A percentile compares a stretch with the other conserved stretches of the same genome.
These are phyloP conservation scores for Purpureocillium takamizusanense DNA, from an alignment of 2,329 filamentous ascomycete species.

Conservation along the genomic window DNA sequence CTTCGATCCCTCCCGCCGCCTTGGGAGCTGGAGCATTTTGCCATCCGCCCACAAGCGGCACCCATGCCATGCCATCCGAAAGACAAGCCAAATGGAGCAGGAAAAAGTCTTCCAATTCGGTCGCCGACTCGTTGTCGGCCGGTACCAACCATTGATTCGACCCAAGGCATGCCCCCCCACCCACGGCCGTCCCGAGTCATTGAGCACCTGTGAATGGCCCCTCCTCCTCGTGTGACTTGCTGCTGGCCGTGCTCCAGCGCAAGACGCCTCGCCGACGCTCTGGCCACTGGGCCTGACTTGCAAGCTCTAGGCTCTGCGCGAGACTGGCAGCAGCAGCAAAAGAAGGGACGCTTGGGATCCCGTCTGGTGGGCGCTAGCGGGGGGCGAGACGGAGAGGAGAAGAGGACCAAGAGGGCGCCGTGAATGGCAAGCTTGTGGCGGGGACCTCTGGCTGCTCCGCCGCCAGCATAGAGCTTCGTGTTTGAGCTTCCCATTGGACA, in stretches of 20 bases:
- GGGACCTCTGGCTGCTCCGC: background rate
- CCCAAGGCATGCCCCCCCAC: background rate
- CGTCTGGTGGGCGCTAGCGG: no score
- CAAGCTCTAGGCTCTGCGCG: background rate
- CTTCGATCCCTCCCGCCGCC: no score
- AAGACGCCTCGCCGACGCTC: constrained; percentile 1
- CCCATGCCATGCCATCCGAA: background rate
- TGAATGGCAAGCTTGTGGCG: background rate
- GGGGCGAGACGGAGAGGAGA: no score
- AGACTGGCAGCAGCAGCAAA: no score
- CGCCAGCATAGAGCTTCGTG: background rate
- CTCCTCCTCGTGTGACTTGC: constrained; percentile 5
- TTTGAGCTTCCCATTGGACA: constrained; percentile 1
- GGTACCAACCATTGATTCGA: background rate
- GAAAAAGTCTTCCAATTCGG: background rate
- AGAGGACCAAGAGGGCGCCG: no score
- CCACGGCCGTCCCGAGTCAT: constrained; percentile 8
- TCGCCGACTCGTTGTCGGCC: background rate
- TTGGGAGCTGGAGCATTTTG: background rate
- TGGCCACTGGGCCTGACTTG: constrained; percentile 1
- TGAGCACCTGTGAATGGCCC: background rate
- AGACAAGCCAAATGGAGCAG: no score
- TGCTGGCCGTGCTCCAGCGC: constrained; percentile 3
- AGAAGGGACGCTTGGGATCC: no score
- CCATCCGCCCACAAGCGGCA: background rate